Evolutionary conservation across 1,284 basidiomycete species (phyloP).

Genomic region (Puccinia novopanici): DNA sequence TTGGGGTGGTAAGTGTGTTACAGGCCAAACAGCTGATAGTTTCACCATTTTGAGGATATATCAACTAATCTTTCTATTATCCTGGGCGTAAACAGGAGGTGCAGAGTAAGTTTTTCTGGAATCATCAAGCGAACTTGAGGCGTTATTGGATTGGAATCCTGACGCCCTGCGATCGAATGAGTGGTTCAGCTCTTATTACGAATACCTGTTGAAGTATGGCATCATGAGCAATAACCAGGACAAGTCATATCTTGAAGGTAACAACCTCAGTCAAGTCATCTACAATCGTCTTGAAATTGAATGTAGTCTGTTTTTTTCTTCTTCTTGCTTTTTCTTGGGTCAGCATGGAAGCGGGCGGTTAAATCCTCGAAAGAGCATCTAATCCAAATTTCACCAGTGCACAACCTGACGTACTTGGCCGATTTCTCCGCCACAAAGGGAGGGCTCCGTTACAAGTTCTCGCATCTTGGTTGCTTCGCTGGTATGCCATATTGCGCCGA

Average conservation of each 20-base stretch:
- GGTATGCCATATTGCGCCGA: background rate
- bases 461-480: slow-evolving; percentile 50
- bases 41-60: background rate
- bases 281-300: background rate
- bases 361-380: slow-evolving; percentile 44
- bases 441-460: slow-evolving; percentile 12
- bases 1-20: slow-evolving; percentile 41
- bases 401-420: slow-evolving; percentile 39
- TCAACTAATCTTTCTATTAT: background rate
- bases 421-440: background rate
- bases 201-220: slow-evolving; percentile 50
- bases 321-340: background rate
- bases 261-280: too few species aligned
- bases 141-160: background rate
- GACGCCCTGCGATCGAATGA: background rate
- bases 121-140: background rate
- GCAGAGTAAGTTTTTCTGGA: slow-evolving; percentile 31
- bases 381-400: slow-evolving; percentile 23
- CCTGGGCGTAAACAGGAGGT: background rate
- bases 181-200: slow-evolving; percentile 36
- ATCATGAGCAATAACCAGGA: slow-evolving; percentile 33
- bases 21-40: background rate
- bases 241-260: slow-evolving; percentile 33
- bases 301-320: background rate
- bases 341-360: slow-evolving; percentile 46